Evolutionary conservation across 2,329 filamentous ascomycete genomes (phyloP).

Genomic region (Lachnellula cervina): DNA sequence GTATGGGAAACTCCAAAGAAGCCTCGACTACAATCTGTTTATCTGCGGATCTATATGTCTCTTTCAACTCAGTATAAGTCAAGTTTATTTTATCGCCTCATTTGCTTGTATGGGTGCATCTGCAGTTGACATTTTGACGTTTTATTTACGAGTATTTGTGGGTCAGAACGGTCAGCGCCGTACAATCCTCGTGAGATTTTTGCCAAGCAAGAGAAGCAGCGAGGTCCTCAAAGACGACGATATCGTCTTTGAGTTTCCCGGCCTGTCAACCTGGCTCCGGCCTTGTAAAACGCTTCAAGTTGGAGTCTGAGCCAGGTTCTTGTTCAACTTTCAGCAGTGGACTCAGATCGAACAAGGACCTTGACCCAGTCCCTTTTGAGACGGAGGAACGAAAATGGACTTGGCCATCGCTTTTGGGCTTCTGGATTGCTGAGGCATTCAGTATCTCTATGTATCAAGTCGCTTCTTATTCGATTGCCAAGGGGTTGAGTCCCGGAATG

Average conservation of each 20-base stretch:
- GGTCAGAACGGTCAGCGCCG: no score
- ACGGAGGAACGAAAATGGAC: conserved; percentile 23
- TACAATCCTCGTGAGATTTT: neutral
- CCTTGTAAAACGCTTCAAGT: conserved; percentile 13
- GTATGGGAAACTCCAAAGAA: no score
- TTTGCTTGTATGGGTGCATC: no score
- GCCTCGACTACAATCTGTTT: no score
- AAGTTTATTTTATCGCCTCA: no score
- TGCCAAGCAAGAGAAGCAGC: neutral
- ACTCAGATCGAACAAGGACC: conserved; percentile 18
- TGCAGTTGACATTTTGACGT: no score
- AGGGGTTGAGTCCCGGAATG: conserved; percentile 24
- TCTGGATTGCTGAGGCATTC: conserved; percentile 29
- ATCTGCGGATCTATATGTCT: no score
- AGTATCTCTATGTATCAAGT: conserved; percentile 27
- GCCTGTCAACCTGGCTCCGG: conserved; percentile 9
- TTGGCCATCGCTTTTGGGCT: conserved; percentile 21
- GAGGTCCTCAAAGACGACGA: neutral
- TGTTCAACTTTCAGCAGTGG: conserved; percentile 13
- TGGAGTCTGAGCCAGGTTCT: conserved; percentile 15
- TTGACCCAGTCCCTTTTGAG: conserved; percentile 23
- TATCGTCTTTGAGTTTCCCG: neutral
- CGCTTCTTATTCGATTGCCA: conserved; percentile 21
- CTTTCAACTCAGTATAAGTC: no score
- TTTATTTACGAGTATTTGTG: no score